Evolutionary conservation across 192 early-diverging fungal species (phyloP).

Genomic region (Backusella westeae): DNA sequence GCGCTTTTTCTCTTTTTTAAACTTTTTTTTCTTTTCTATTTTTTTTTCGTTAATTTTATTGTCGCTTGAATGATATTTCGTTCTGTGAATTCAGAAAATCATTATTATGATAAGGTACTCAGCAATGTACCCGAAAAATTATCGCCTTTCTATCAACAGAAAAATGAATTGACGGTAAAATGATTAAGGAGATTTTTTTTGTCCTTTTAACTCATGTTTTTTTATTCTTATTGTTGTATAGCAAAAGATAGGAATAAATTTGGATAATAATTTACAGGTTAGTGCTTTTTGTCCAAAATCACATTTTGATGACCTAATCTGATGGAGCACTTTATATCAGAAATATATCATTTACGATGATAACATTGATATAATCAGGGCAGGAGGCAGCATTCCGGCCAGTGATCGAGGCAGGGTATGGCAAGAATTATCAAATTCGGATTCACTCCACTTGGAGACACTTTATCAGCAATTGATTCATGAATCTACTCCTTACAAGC

Average conservation of each 20-base stretch:
- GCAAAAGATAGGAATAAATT: neutral
- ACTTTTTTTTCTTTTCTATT: neutral
- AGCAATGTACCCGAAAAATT: neutral
- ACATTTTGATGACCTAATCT: neutral
- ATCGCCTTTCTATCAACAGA: neutral
- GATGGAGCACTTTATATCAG: neutral
- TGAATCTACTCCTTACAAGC: conserved; percentile 78
- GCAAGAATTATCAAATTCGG: conserved; percentile 84
- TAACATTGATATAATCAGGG: conserved; percentile 57
- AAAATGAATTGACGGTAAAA: neutral
- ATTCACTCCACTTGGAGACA: conserved; percentile 74
- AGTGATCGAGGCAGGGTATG: conserved; percentile 83
- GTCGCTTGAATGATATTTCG: neutral
- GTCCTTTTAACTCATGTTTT: neutral
- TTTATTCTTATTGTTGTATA: neutral
- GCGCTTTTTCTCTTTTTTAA: neutral
- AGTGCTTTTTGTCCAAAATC: neutral
- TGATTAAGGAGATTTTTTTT: conserved; percentile 3
- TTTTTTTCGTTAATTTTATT: neutral
- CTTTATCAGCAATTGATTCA: conserved; percentile 76
- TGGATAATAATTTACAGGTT: neutral
- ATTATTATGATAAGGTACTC: neutral
- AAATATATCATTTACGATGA: neutral
- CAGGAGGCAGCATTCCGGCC: conserved; percentile 64
- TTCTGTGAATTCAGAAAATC: neutral